Evolutionary conservation across 164 flowering plant genomes (phyloP).

Genomic region (Macadamia tetraphylla): DNA sequence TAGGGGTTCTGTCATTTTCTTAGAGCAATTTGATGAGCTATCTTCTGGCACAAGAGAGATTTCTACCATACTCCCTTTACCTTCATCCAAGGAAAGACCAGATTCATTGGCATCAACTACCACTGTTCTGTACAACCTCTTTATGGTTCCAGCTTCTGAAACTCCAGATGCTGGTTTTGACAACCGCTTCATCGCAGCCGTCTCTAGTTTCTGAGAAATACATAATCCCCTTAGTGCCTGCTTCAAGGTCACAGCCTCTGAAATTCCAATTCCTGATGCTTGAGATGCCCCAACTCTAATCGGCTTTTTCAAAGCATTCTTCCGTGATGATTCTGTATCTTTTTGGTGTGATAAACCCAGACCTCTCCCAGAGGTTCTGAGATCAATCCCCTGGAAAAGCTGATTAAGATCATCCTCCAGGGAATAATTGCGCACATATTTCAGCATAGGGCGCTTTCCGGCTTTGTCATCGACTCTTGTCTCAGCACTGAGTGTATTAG

Average conservation of each 20-base stretch:
- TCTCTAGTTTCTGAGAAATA: slow-evolving; percentile 89
- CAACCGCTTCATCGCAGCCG: slow-evolving; percentile 78
- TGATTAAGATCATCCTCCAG: slow-evolving; percentile 60
- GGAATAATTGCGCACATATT: slow-evolving; percentile 30
- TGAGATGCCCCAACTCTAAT: slow-evolving; percentile 49
- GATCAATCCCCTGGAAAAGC: slow-evolving; percentile 52
- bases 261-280: slow-evolving; percentile 60
- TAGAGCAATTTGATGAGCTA: slow-evolving; percentile 17
- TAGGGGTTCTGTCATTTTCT: slow-evolving; percentile 20
- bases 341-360: slow-evolving; percentile 19
- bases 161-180: slow-evolving; percentile 41
- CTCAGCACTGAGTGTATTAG: slow-evolving; percentile 13
- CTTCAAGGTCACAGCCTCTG: slow-evolving; percentile 68
- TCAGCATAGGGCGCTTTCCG: slow-evolving; percentile 15
- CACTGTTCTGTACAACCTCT: slow-evolving; percentile 53
- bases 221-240: slow-evolving; percentile 86
- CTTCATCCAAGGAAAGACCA: slow-evolving; percentile 31
- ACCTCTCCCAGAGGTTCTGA: slow-evolving; percentile 29
- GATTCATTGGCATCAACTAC: slow-evolving; percentile 47
- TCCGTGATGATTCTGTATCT: slow-evolving; percentile 26
- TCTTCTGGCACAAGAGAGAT: slow-evolving; percentile 57
- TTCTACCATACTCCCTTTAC: slow-evolving; percentile 47
- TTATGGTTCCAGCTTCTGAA: slow-evolving; percentile 58
- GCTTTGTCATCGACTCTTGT: slow-evolving; percentile 15
- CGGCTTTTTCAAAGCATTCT: slow-evolving; percentile 65